Base-by-base conservation (phyloP, 2,329 filamentous ascomycete genomes). In the Tolypocladium nubicola region DNA sequence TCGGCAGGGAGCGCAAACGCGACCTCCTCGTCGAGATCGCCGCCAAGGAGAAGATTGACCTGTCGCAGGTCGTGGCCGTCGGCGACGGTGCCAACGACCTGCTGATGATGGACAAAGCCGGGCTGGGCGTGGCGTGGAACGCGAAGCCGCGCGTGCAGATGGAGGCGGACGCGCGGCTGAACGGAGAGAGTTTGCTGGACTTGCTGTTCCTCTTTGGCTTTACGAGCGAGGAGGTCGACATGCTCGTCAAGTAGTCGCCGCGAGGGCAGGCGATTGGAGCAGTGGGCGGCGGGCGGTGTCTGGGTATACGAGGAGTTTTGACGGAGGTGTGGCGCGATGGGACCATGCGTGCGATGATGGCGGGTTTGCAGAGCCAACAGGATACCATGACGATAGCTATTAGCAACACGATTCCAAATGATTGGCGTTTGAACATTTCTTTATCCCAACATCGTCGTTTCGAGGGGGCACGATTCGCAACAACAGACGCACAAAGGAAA, bases 41-140 rank as follows among this genome's bases (percentile, higher is more conserved):
- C 0, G 71, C 73, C 55, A 82, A 84, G 66, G 87, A 92, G 66
- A 78, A 79, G 1, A 80, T 92, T 53, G 71, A 81, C 3, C 70
- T 88, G 10, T 79, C 83, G 33, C 86, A 90, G 70, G 81, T 85
- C 37, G 75, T 94, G 33, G 88, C 87, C 3, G 83, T 93, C 0
- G 89, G 89, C 5, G 89, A 94, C 69, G 90, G 89, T 8, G 89
- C 89, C 41, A 94, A 94, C 66, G 89, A 94, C 67, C 70, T 94
- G 62, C 76, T 87, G 58, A 94, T 94, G 89, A 84, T 94, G 78
- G 79, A 78, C 10, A 80, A 82, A 53, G 89, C 89, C 0, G 88
- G 88, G 0, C 72, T 93, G 41, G 90, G 89, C 23, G 85, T 94
- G 3, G 89, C 89, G 2, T 92, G 90, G 79, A 89, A 92, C 67